Conservation (phyloP, 192 early-diverging fungal genomes). For the Entomortierella chlamydospora region DNA sequence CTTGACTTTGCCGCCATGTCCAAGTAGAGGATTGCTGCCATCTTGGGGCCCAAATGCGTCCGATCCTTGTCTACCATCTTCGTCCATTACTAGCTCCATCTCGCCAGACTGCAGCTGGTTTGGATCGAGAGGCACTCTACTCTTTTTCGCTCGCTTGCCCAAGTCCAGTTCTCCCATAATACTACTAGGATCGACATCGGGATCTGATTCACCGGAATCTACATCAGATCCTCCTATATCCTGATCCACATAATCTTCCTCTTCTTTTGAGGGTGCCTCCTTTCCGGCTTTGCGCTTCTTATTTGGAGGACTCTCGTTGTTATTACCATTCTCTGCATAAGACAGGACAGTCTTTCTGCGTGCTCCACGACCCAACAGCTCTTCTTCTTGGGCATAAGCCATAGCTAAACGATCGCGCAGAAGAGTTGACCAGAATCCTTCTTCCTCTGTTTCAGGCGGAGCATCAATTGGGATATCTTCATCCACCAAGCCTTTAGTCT, state of each 20-base stretch:
- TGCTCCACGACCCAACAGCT: conserved; percentile 40
- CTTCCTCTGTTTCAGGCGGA: conserved; percentile 37
- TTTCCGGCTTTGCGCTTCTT: conserved; percentile 52
- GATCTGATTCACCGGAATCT: conserved; percentile 31
- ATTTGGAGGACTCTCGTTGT: conserved; percentile 27
- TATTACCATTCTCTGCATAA: conserved; percentile 52
- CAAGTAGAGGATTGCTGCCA: conserved; percentile 7
- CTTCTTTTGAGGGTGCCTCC: conserved; percentile 36
- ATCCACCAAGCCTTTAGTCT: conserved; percentile 57
- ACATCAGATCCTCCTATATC: conserved; percentile 34
- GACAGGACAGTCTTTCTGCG: conserved; percentile 51
- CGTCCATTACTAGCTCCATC: conserved; percentile 19
- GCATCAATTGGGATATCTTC: conserved; percentile 51
- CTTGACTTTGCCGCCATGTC: conserved; percentile 25
- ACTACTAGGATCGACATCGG: conserved; percentile 20
- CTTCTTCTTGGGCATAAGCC: conserved; percentile 42
- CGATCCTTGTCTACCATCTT: conserved; percentile 13
- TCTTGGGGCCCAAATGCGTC: conserved; percentile 3
- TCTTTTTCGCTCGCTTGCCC: conserved; percentile 26
- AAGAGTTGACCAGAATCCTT: conserved; percentile 52
- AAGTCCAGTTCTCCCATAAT: conserved; percentile 36
- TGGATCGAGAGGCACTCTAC: conserved; percentile 9
- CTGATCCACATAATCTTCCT: conserved; percentile 49
- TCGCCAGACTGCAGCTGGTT: conserved; percentile 29
- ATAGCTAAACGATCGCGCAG: conserved; percentile 43